Base-by-base conservation (phyloP, 2,329 filamentous ascomycete genomes). In the Blastomyces parvus region DNA sequence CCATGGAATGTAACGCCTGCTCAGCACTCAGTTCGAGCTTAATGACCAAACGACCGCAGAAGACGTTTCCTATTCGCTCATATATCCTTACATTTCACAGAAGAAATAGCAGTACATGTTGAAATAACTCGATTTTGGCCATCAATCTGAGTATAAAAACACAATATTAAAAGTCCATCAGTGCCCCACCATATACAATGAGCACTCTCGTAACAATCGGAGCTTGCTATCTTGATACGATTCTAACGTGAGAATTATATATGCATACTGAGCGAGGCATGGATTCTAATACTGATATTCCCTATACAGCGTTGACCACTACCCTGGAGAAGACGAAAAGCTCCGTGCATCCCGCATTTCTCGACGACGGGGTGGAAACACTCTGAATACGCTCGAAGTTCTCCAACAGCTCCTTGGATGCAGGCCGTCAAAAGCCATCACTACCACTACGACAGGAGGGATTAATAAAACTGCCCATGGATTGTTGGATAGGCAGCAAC, bases 251-350 rank as follows among this genome's bases (percentile, higher is more conserved):
- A 74, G 72, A 71, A 27, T 27, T 59, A 46, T 46, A 8, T 33
- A 30, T 59, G 13, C 1, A 59, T n/a, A 59, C 8, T 5, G 44
- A 46, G 44, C 6, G 44, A n/a, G 44, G 44, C 17, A n/a, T 5
- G 44, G 44, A 25, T 9, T 19, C 9, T 2, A 30, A 30, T 48
- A 22, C 64, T 61, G 55, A 64, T 40, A 66, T 63, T 60, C 48
- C 33, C 30, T 53, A 48, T 48, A 58, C 61, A 89, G 86, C 66
- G 82, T 89, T 42, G 83, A 86, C 2, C 77, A 84, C 70, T 90
- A 85, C 71, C 88, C 88, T 1, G 74, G 75, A 7, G 88, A 91
- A 76, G 88, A 92, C 77, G 82, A 84, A 58, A 91, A 91, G 74
- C 79, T 89, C 50, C 86, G 88, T 40, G 88, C 88, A 22, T 82